Percentiles rank a stretch among this genome's conserved stretches.
These are phyloP conservation scores for Fonsecaea erecta DNA, from an alignment of 2,329 filamentous ascomycete genomes.

Conservation along the genomic window DNA sequence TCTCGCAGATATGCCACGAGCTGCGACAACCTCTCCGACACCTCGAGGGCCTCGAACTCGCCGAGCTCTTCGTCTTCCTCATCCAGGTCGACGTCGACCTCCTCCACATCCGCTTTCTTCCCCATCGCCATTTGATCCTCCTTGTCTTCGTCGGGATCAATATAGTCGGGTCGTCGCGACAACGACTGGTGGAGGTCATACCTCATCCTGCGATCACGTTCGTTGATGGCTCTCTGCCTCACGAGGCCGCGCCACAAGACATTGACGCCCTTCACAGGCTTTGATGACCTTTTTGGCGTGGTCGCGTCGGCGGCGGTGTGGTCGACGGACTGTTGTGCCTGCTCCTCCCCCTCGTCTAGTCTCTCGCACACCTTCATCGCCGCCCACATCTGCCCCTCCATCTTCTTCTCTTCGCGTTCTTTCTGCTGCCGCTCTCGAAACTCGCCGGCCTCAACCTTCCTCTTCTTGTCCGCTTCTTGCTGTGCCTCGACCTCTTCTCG, in stretches of 20 bases:
- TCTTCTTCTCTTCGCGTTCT: constrained; percentile 70
- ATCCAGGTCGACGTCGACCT: constrained; percentile 69
- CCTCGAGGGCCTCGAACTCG: constrained; percentile 72
- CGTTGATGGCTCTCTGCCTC: constrained; percentile 69
- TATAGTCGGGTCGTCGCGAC: constrained; percentile 66
- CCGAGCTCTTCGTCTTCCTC: constrained; percentile 81
- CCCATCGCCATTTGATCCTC: constrained; percentile 71
- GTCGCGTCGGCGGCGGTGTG: no score
- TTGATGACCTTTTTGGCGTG: constrained; percentile 43
- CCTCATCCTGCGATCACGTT: constrained; percentile 68
- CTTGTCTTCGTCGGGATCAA: constrained; percentile 70
- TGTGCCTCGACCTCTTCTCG: constrained; percentile 64
- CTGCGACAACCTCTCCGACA: constrained; percentile 67
- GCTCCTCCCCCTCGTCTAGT: constrained; percentile 59
- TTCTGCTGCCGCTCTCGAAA: constrained; percentile 73
- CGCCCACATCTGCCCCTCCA: constrained; percentile 71
- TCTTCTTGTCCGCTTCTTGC: constrained; percentile 60
- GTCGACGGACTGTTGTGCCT: constrained; percentile 31
- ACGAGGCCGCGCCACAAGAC: constrained; percentile 80
- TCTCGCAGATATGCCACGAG: constrained; percentile 72
- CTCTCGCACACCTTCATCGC: constrained; percentile 84
- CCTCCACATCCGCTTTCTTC: constrained; percentile 48
- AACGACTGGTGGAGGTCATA: constrained; percentile 70
- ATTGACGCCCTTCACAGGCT: constrained; percentile 70
- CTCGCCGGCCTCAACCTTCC: constrained; percentile 68